Evolutionary conservation across 306 rosid species (phyloP).

Genomic region (Vigna mungo): DNA sequence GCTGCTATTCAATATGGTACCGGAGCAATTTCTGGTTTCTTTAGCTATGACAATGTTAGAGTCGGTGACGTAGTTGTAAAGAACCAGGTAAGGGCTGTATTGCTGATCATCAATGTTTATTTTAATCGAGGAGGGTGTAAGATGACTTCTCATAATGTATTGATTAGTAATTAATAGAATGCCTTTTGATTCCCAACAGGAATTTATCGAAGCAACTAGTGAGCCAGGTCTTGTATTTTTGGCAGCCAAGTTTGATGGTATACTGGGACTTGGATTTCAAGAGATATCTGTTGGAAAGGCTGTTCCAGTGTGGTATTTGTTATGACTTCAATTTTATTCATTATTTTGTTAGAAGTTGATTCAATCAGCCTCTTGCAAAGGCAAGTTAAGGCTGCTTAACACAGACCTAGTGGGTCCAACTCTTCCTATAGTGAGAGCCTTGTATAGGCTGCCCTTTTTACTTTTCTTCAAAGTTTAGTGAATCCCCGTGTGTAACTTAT

Average conservation of each 20-base stretch:
- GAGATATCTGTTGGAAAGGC: conserved; percentile 88
- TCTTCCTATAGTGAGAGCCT: conserved; percentile 1
- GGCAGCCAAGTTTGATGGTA: conserved; percentile 88
- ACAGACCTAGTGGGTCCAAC: background rate
- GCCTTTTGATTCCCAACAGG: conserved; percentile 52
- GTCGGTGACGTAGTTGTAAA: conserved; percentile 74
- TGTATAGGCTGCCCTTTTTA: background rate
- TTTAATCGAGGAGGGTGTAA: background rate
- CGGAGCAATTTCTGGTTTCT: conserved; percentile 90
- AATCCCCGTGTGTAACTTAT: conserved; percentile 21
- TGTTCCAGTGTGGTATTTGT: conserved; percentile 83
- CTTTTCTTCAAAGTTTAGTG: background rate
- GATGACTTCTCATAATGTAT: conserved; percentile 15
- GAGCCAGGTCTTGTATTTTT: conserved; percentile 76
- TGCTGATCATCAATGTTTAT: conserved; percentile 16
- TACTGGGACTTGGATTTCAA: conserved; percentile 93
- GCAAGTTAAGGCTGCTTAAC: conserved; percentile 9
- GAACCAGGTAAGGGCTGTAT: conserved; percentile 70
- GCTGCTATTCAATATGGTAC: conserved; percentile 90
- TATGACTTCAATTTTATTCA: conserved; percentile 27
- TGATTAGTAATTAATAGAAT: conserved; percentile 7
- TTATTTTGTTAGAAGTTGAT: conserved; percentile 31
- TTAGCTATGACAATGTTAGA: conserved; percentile 73
- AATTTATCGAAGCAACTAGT: conserved; percentile 85
- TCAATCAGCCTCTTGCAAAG: conserved; percentile 13